A percentile compares a stretch with the other conserved stretches of the same genome.
These are phyloP conservation scores for Gigaspora rosea DNA, from an alignment of 192 early-diverging fungal genomes.

Conservation along the genomic window DNA sequence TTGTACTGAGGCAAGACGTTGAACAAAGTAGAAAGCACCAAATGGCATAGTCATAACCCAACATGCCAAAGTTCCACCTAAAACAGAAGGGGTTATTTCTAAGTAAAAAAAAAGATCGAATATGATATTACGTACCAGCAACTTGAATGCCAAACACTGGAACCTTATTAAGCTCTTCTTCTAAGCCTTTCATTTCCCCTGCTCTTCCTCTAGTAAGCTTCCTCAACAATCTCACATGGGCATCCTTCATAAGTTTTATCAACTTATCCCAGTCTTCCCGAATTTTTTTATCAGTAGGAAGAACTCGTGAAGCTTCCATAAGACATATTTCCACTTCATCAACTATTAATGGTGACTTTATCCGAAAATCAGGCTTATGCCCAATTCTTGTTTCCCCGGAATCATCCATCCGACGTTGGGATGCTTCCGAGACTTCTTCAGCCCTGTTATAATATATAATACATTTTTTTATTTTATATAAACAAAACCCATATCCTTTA, in stretches of 20 bases:
- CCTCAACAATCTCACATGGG: conserved; percentile 1
- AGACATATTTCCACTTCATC: conserved; percentile 14
- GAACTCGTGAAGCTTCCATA: conserved; percentile 1
- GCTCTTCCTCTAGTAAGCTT: conserved; percentile 3
- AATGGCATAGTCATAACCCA: conserved; percentile 22
- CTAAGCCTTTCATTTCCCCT: background rate
- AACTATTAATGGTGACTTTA: background rate
- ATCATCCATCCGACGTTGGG: conserved; percentile 6
- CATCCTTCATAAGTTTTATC: conserved; percentile 10
- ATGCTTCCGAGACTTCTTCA: conserved; percentile 12
- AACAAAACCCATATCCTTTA: too few relatives aligned
- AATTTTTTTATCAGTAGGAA: conserved; percentile 12
- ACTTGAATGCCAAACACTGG: conserved; percentile 10
- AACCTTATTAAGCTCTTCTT: conserved; percentile 2
- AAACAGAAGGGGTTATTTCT: background rate
- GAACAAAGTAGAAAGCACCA: conserved; percentile 8
- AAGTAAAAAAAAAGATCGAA: too few relatives aligned
- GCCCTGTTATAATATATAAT: background rate
- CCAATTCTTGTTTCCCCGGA: background rate
- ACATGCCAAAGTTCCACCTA: conserved; percentile 11
- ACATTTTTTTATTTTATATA: too few relatives aligned
- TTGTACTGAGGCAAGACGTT: conserved; percentile 1
- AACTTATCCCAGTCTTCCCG: conserved; percentile 15
- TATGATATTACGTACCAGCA: background rate
- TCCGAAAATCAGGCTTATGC: background rate